phyloP scores from a whole-genome alignment of 1,284 basidiomycete species.

The Ceratobasidium sp. region DNA sequence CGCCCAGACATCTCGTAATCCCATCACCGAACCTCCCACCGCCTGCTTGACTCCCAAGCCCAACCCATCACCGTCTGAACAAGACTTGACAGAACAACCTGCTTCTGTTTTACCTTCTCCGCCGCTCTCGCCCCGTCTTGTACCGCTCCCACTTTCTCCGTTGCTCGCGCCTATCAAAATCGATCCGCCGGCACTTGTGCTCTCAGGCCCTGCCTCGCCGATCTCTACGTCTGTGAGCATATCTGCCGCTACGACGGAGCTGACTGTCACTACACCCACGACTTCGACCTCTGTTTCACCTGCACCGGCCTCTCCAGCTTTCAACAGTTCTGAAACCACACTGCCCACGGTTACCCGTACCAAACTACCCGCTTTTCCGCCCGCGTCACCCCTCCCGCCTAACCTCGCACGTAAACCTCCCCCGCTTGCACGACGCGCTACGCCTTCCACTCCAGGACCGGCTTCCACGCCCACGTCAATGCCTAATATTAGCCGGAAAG shows the following conservation, averaged over 20 bases:
- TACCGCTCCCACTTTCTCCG: constrained; percentile 30
- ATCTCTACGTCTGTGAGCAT: constrained; percentile 24
- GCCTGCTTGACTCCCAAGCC: not conserved
- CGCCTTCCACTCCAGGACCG: constrained; percentile 5
- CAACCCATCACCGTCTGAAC: not conserved
- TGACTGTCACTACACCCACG: constrained; percentile 23
- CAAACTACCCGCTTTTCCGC: constrained; percentile 40
- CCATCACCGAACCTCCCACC: not conserved
- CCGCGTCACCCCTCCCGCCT: constrained; percentile 39
- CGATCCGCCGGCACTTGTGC: constrained; percentile 20
- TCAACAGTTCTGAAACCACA: constrained; percentile 10
- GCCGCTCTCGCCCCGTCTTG: constrained; percentile 1
- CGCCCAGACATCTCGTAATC: not conserved
- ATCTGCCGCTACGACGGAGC: not conserved
- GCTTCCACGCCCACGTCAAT: not conserved
- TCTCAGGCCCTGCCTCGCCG: constrained; percentile 30
- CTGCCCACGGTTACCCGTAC: not conserved
- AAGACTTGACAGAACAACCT: not conserved
- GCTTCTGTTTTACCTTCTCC: not conserved
- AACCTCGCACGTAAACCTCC: constrained; percentile 30
- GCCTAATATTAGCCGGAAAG: constrained; percentile 27
- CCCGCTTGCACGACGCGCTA: constrained; percentile 20
- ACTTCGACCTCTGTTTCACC: constrained; percentile 32
- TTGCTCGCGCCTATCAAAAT: constrained; percentile 1
- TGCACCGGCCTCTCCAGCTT: constrained; percentile 8